These are phyloP conservation scores for Lenwebbia sp. DNA, from an alignment of 345 rosid genomes.

Conservation along the genomic window DNA sequence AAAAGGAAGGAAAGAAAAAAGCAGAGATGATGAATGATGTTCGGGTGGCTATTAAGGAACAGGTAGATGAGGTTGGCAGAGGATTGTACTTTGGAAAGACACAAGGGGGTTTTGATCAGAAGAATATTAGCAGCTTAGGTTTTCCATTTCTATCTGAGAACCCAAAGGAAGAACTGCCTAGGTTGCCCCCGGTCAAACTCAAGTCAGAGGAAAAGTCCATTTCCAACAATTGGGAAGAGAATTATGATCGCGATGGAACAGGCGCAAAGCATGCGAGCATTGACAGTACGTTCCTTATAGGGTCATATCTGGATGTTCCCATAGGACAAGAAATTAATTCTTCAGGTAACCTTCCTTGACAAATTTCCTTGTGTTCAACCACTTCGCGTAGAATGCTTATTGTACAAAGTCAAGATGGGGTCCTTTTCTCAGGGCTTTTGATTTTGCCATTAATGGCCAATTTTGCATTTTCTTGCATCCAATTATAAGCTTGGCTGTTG, in stretches of 20 bases:
- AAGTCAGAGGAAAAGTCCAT: slow-evolving; percentile 83
- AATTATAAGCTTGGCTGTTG: not conserved
- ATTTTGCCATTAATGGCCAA: not conserved
- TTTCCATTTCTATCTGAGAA: slow-evolving; percentile 49
- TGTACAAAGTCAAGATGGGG: not conserved
- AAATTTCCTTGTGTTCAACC: not conserved
- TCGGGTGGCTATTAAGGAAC: slow-evolving; percentile 61
- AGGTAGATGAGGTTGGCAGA: slow-evolving; percentile 89
- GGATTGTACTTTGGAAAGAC: slow-evolving; percentile 61
- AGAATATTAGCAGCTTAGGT: slow-evolving; percentile 26
- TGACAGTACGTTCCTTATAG: slow-evolving; percentile 65
- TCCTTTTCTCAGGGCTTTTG: not conserved
- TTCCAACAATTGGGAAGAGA: slow-evolving; percentile 75
- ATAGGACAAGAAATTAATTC: slow-evolving; percentile 86
- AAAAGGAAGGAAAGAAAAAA: slow-evolving; percentile 63
- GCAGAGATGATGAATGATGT: slow-evolving; percentile 12
- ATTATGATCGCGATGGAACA: slow-evolving; percentile 59
- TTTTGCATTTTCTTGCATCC: not conserved
- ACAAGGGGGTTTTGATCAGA: slow-evolving; percentile 41
- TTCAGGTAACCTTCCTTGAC: slow-evolving; percentile 52
- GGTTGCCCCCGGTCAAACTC: slow-evolving; percentile 94
- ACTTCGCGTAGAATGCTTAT: not conserved
- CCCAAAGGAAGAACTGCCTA: slow-evolving; percentile 77
- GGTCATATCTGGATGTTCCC: slow-evolving; percentile 89
- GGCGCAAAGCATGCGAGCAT: slow-evolving; percentile 39